phyloP scores from a whole-genome alignment of 164 flowering plant genomes.

The Euptelea pleiosperma region DNA sequence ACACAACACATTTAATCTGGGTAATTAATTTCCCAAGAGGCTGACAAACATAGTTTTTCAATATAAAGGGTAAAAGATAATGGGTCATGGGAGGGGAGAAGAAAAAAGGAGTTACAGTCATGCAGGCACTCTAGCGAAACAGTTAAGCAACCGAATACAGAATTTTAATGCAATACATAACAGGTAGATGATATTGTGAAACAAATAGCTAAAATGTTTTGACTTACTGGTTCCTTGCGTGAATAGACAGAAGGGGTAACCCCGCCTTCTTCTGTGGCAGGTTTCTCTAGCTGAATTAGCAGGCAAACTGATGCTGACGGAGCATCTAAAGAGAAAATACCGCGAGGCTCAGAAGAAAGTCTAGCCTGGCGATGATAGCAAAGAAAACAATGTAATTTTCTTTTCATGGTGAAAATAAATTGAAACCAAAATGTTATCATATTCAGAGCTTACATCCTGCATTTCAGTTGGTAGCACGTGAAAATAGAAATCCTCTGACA shows the following conservation, averaged over 20 bases:
- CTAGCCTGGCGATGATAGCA: conserved; percentile 43
- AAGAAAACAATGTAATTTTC: conserved; percentile 1
- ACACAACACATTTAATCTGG: too few species aligned
- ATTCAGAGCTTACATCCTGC: conserved; percentile 64
- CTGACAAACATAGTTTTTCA: too few species aligned
- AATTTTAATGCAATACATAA: not conserved
- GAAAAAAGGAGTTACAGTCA: too few species aligned
- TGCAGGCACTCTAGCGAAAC: too few species aligned
- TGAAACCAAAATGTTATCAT: not conserved
- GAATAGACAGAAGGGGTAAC: conserved; percentile 92
- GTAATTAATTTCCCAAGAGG: too few species aligned
- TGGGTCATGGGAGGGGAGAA: too few species aligned
- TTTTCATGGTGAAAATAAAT: not conserved
- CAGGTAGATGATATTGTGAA: not conserved
- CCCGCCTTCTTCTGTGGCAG: conserved; percentile 95
- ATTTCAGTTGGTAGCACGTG: conserved; percentile 58
- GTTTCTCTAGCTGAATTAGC: conserved; percentile 86
- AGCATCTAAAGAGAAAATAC: conserved; percentile 80
- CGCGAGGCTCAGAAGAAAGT: conserved; percentile 49
- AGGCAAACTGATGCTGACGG: conserved; percentile 93
- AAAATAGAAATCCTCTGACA: conserved; percentile 93
- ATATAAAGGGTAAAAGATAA: too few species aligned
- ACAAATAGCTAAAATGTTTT: not conserved
- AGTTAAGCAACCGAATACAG: not conserved
- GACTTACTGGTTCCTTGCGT: conserved; percentile 91